Conservation (phyloP, 345 rosid genomes). For the Camelina hispida region DNA sequence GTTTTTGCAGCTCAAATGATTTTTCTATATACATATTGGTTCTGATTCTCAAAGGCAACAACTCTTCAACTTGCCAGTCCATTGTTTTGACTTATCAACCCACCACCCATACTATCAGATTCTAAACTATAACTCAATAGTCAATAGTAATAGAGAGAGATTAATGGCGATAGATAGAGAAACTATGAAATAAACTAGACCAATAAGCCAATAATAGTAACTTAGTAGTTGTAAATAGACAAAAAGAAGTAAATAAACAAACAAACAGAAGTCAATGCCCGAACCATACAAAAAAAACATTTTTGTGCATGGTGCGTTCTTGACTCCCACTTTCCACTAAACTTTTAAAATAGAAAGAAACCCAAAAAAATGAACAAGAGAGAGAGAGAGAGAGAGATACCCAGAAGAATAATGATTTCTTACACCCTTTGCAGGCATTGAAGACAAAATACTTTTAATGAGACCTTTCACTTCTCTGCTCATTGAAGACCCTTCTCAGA, state of each 20-base stretch:
- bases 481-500: slow-evolving; percentile 40
- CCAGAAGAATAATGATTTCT: slow-evolving; percentile 38
- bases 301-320: slow-evolving; percentile 85
- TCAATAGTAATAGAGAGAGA: neutral
- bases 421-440: slow-evolving; percentile 34
- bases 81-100: no score
- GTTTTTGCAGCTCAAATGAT: neutral
- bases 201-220: neutral
- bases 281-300: slow-evolving; percentile 67
- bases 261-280: slow-evolving; percentile 91
- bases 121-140: neutral
- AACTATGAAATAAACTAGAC: neutral
- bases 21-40: neutral
- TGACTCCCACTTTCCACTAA: slow-evolving; percentile 66
- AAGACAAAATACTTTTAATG: slow-evolving; percentile 24
- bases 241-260: slow-evolving; percentile 11
- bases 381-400: slow-evolving; percentile 14
- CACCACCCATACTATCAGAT: neutral
- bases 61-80: neutral
- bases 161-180: neutral
- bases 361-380: slow-evolving; percentile 26
- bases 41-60: neutral
- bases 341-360: slow-evolving; percentile 8
- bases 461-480: slow-evolving; percentile 33
- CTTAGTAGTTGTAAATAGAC: slow-evolving; percentile 2